Conservation (phyloP, 2,329 filamentous ascomycete species). For the Beauveria varroae region DNA sequence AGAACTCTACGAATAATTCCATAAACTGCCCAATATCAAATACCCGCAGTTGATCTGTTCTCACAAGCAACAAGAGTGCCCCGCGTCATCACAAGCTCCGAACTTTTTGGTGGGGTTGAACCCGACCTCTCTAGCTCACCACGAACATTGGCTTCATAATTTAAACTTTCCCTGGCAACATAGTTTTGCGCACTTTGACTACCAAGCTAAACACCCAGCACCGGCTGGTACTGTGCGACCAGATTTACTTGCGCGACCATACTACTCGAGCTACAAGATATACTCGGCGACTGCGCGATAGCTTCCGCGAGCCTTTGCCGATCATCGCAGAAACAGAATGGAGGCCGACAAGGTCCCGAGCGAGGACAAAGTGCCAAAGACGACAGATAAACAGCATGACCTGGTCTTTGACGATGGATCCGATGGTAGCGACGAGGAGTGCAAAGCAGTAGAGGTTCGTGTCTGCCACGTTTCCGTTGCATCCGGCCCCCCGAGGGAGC, state of each 20-base stretch:
- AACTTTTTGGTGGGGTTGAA: slow-evolving; percentile 8
- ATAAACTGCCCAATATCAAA: neutral
- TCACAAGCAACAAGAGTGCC: neutral
- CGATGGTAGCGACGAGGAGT: slow-evolving; percentile 45
- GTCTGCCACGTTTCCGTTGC: slow-evolving; percentile 5
- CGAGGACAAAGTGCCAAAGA: neutral
- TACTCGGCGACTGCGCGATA: neutral
- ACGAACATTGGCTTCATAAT: neutral
- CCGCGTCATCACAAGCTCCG: neutral
- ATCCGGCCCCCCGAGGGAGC: neutral
- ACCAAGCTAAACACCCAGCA: neutral
- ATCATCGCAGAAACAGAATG: neutral
- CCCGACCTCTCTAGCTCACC: neutral
- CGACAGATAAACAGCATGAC: slow-evolving; percentile 1
- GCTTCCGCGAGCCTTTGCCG: neutral
- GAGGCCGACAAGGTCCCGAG: neutral
- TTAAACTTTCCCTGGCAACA: neutral
- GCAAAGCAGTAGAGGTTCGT: slow-evolving; percentile 41
- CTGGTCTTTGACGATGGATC: slow-evolving; percentile 29
- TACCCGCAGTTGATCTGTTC: neutral
- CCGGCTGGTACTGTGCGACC: neutral
- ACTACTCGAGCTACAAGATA: neutral
- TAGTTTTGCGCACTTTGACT: neutral
- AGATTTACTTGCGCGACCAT: neutral
- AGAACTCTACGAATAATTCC: neutral